Evolutionary conservation across 2,329 filamentous ascomycete genomes (phyloP), one percentile per base, ranked within the genome.

Genomic region (Elsinoe batatas): DNA sequence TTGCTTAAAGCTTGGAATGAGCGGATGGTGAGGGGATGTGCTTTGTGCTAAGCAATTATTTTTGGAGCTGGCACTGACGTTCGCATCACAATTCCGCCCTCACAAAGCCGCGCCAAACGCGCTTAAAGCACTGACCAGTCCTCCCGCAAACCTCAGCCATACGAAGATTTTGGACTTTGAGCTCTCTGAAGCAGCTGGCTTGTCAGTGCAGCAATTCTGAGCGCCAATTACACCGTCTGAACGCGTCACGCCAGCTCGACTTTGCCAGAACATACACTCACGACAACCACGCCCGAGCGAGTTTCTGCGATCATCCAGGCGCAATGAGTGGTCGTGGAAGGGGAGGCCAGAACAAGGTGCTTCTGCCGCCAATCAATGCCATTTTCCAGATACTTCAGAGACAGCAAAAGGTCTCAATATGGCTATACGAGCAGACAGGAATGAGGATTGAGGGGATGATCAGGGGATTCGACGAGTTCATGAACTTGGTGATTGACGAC

Each of bases 381-480:
- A 91, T 93, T 71, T 93, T 93, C 82, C 95, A 93, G 78, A 85
- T 96, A 37, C 81, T 97, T 8, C 91, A 83, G 65, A 76, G 87
- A 71, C 85, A 90, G 67, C 84, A 87, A 13, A 91, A 86, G 1
- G 89, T 97, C 37, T 88, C 87, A 64, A 88, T 98, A 67, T 98
- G 93, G 93, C 78, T 98, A 40, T 97, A 94, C 72, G 93, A 98
- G 75, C 93, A 98, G 78, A 77, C 97, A 54, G 84, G 84, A 12
- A 91, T 95, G 67, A 81, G 93, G 58, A 96, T 98, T 67, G 91
- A 97, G 74, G 93, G 33, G 42, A n/a, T 35, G 22, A 60, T 35
- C 36, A 60, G 95, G 90, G 91, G 93, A 12, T 98, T 98, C 63
- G 93, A 98, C 70, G 93, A 98, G 72, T 98, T 97, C 75, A 96